Evolutionary conservation across 202 grass and related monocot species (phyloP).

Genomic region (Musa balbisiana): DNA sequence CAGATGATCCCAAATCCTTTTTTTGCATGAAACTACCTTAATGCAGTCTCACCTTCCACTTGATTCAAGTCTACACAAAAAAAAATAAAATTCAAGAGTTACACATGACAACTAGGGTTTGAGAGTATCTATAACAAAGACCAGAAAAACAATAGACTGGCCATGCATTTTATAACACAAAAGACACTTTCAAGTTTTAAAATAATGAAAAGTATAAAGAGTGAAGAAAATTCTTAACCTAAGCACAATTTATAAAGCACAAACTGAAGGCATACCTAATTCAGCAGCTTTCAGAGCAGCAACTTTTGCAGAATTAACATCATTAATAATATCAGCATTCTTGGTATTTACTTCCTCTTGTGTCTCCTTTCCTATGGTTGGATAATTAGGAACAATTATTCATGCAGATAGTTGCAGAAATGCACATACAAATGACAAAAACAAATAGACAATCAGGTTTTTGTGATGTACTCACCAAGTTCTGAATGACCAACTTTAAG

Average conservation of each 20-base stretch:
- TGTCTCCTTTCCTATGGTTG: conserved; percentile 20
- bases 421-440: background rate
- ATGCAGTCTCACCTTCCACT: background rate
- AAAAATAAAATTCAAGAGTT: background rate
- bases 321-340: conserved; percentile 23
- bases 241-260: conserved; percentile 10
- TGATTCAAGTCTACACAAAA: background rate
- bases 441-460: background rate
- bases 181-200: conserved; percentile 7
- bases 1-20: background rate
- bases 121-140: too few relatives aligned
- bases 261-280: conserved; percentile 42
- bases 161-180: background rate
- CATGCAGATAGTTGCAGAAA: background rate
- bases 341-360: conserved; percentile 21
- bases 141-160: too few relatives aligned
- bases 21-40: background rate
- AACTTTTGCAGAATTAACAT: conserved; percentile 72
- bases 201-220: background rate
- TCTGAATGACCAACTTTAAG: conserved; percentile 15
- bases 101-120: background rate
- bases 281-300: conserved; percentile 88
- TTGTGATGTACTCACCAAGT: conserved; percentile 23
- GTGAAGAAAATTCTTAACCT: background rate
- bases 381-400: conserved; percentile 4